Base-by-base conservation (phyloP, 1,284 basidiomycete species). In the Cutaneotrichosporon sp. region DNA sequence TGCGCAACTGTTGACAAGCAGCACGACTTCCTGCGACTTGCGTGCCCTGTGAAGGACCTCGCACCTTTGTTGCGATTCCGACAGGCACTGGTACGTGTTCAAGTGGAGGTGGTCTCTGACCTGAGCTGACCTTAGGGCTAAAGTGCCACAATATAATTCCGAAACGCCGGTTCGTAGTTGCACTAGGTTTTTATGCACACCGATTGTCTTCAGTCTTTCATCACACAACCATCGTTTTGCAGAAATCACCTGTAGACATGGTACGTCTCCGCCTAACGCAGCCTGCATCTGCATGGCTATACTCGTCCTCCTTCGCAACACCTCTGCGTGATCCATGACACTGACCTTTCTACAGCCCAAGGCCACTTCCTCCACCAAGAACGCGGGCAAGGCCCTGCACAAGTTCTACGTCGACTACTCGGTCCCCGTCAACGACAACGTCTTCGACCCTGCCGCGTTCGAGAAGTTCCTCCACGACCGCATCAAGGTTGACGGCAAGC, bases 381-480 rank as follows among this genome's bases (percentile, higher is more conserved):
- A 72, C 63, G 83, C 85, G 76, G 83, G 85, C 82, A 93, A 92
- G 83, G 79, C 85, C 72, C 70, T 73, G 59, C 90, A 93, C 86
- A 95, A 92, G 83, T 97, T 94, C 83, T 84, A 89, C 80, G 87
- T 97, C 80, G 93, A 97, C 87, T 95, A 91, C 85, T 91, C 91
- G 57, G 91, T 90, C 76, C 95, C 95, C 66, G 93, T 91, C 59
- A 83, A 85, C 67, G 92, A 95, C 81, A 88, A 88, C 75, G 90
- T 95, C 78, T 93, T 97, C 76, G 93, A 95, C 76, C 89, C 89
- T 67, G 90, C 89, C 64, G 89, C 89, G 72, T 95, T 92, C 81
- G 91, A 92, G 82, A 92, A 92, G 82, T 97, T 89, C 85, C 85
- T 97, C 62, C 92, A 95, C 79, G 92, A 95, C 83, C 87, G 90